Evolutionary conservation across 2,329 filamentous ascomycete genomes (phyloP), one percentile per base, ranked within the genome.

Genomic region (Albifimbria verrucaria): DNA sequence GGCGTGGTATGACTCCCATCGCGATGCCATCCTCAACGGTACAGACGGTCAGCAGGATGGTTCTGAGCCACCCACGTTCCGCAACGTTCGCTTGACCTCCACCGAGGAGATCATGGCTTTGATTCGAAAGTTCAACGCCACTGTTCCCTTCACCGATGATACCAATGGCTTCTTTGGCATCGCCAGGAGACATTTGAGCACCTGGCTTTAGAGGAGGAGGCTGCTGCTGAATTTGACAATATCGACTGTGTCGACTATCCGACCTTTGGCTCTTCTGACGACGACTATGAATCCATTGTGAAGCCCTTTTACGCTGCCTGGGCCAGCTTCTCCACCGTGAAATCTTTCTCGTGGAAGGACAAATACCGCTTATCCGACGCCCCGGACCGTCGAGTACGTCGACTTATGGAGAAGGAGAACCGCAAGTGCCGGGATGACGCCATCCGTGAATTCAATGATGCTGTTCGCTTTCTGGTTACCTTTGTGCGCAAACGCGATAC

Each of bases 1-100:
- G 61, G 88, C 92, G 26, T 99, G 94, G 94, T 99, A 99, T 74
- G 93, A 99, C 72, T 92, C 92, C 3, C 94, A 99, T 67, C 87
- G 91, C 55, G 87, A 92, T 61, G 86, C 89, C 49, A 95, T 97
- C 56, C 75, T 97, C 57, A 81, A 82, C 25, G 88, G 87, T 39
- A 79, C 82, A 53, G 82, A 85, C 51, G 59, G 67, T 26, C 69
- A 70, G 24, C 72, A 70, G 24, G 71, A 68, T 36, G 73, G 71
- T 20, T 71, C 73, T 46, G 78, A 77, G 32, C 77, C 82, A 51
- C 85, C 83, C 59, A 85, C 87, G 44, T 81, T 77, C 59, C 72
- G 87, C 59, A 87, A 91, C 65, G 80, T 90, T 57, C 84, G 82
- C 49, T 78, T 95, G 57, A 96, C 90, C 7, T 90, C 89, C 2